Conservation (phyloP, 495 filamentous ascomycete genomes). For the Penicillium waksmanii region DNA sequence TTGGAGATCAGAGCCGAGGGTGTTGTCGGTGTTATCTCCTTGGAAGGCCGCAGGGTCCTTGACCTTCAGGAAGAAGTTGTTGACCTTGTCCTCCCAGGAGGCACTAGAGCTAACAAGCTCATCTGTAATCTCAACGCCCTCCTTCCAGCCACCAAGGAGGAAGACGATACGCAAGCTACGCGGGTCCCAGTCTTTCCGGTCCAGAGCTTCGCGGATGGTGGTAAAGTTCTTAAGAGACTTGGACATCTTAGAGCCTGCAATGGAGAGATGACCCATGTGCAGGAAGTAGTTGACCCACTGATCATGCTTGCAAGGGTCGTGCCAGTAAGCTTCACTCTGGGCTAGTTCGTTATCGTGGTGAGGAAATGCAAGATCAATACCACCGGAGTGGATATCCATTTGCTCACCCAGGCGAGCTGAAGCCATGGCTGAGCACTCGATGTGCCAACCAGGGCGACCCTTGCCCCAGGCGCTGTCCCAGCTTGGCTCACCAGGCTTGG, state of each 20-base stretch:
- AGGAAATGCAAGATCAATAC: constrained; percentile 90
- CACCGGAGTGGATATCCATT: constrained; percentile 94
- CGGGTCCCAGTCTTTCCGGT: constrained; percentile 74
- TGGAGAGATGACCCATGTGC: constrained; percentile 93
- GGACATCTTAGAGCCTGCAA: constrained; percentile 91
- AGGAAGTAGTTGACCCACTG: constrained; percentile 97
- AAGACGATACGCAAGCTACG: constrained; percentile 85
- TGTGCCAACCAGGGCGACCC: constrained; percentile 94
- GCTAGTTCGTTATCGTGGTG: constrained; percentile 98
- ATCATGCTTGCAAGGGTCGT: constrained; percentile 42
- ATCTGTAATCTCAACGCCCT: constrained; percentile 87
- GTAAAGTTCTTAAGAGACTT: constrained; percentile 97
- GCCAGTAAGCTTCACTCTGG: constrained; percentile 87
- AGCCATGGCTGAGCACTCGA: constrained; percentile 98
- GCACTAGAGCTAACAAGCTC: constrained; percentile 74
- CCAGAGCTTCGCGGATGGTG: constrained; percentile 86
- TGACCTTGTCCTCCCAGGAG: constrained; percentile 79
- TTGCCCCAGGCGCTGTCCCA: constrained; percentile 88
- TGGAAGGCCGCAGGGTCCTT: constrained; percentile 47
- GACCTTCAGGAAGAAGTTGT: constrained; percentile 89
- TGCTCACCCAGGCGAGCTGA: constrained; percentile 77
- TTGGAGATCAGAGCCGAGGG: constrained; percentile 53
- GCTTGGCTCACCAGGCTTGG: constrained; percentile 87
- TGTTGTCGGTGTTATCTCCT: constrained; percentile 36
- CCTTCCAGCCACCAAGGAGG: constrained; percentile 84